phyloP scores from a whole-genome alignment of 176 grass and related monocot species.

The Phragmites australis region DNA sequence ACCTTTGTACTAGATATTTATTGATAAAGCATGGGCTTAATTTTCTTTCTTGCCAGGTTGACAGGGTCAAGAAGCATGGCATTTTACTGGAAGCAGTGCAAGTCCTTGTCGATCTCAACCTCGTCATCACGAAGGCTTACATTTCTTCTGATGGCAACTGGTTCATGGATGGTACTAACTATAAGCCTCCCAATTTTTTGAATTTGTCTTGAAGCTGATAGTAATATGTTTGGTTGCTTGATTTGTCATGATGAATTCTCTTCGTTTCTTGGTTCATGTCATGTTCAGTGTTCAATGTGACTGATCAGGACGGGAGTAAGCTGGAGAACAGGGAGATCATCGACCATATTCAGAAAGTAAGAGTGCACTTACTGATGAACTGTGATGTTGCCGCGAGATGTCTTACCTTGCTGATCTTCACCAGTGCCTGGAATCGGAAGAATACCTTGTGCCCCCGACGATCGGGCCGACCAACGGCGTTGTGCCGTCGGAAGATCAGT shows the following conservation, averaged over 20 bases:
- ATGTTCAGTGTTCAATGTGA: slow-evolving; percentile 76
- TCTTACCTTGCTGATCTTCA: not conserved
- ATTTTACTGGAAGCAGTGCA: slow-evolving; percentile 54
- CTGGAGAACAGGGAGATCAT: slow-evolving; percentile 45
- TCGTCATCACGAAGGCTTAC: slow-evolving; percentile 53
- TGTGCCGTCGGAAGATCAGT: not conserved
- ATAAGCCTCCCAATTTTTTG: not conserved
- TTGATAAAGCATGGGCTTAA: not conserved
- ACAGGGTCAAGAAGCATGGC: slow-evolving; percentile 51
- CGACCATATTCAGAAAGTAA: slow-evolving; percentile 61
- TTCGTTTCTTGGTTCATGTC: slow-evolving; percentile 27
- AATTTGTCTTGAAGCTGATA: not conserved
- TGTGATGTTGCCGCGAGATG: slow-evolving; percentile 1
- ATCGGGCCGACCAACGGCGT: not conserved
- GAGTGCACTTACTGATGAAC: not conserved
- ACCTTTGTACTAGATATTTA: not conserved
- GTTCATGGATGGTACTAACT: slow-evolving; percentile 55
- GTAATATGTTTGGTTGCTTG: not conserved
- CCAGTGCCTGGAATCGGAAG: slow-evolving; percentile 57
- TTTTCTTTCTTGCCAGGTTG: slow-evolving; percentile 35
- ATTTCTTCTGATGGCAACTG: slow-evolving; percentile 58
- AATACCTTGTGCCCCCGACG: not conserved
- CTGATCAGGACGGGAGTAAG: slow-evolving; percentile 59
- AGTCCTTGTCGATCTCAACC: slow-evolving; percentile 54
- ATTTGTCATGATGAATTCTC: not conserved